These are phyloP conservation scores for Thalia dealbata DNA, from an alignment of 176 grass and related monocot species.

Conservation along the genomic window DNA sequence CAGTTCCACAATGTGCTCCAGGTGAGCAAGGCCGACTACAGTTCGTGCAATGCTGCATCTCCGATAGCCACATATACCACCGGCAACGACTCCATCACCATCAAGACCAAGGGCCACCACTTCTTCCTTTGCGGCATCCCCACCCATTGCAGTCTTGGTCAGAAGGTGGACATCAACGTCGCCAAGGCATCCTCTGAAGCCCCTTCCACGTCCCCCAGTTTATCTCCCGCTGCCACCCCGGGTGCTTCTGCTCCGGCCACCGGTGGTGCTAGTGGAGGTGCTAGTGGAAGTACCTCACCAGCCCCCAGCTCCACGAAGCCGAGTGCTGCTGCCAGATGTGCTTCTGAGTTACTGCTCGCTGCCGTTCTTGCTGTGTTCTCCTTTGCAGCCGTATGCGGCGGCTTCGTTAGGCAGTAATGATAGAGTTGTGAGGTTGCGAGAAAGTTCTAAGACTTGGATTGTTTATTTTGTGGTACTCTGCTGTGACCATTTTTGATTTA, in stretches of 20 bases:
- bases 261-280: background rate
- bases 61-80: background rate
- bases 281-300: background rate
- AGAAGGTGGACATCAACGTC: background rate
- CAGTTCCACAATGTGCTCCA: slow-evolving; percentile 16
- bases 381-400: background rate
- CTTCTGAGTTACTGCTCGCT: background rate
- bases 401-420: background rate
- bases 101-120: background rate
- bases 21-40: slow-evolving; percentile 24
- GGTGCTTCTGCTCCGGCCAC: background rate
- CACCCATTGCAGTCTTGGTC: background rate
- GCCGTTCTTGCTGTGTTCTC: background rate
- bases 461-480: background rate
- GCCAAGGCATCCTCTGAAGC: background rate
- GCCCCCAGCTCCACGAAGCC: background rate
- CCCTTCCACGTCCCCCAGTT: background rate
- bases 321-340: background rate
- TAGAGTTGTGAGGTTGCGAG: background rate
- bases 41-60: slow-evolving; percentile 12
- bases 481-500: background rate
- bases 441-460: background rate
- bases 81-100: slow-evolving; percentile 4
- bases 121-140: slow-evolving; percentile 6
- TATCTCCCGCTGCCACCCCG: background rate